phyloP scores from a whole-genome alignment of 495 filamentous ascomycete genomes.

The Trichoderma orchidacearum region DNA sequence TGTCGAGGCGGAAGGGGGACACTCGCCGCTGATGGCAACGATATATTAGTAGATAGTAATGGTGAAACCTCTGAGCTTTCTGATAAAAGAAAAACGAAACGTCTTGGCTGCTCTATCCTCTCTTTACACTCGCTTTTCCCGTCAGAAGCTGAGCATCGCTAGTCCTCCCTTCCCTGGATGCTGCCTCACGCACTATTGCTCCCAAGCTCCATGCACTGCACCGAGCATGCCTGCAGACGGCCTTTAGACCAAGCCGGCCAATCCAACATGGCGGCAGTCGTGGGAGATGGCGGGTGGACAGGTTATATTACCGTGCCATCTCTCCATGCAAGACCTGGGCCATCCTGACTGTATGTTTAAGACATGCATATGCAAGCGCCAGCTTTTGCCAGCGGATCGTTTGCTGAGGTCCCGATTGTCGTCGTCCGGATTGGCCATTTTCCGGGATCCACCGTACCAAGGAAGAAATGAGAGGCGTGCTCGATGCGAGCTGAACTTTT shows the following conservation, averaged over 20 bases:
- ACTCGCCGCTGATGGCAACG: too few relatives aligned
- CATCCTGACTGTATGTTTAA: neutral
- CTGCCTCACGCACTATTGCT: neutral
- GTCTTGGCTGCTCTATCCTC: neutral
- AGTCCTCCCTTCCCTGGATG: neutral
- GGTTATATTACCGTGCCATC: neutral
- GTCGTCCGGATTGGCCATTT: neutral
- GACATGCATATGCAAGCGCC: neutral
- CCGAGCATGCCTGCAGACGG: neutral
- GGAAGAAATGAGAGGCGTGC: neutral
- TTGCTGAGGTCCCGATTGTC: neutral
- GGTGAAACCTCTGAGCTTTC: too few relatives aligned
- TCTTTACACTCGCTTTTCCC: neutral
- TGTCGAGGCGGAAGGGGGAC: too few relatives aligned
- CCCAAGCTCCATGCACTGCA: neutral
- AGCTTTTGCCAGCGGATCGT: neutral
- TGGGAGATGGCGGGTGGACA: neutral
- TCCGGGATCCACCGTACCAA: neutral
- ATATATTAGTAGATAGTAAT: too few relatives aligned
- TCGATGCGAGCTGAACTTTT: neutral
- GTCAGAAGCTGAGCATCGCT: neutral
- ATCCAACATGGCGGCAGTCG: neutral
- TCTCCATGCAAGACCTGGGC: neutral
- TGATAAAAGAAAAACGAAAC: too few relatives aligned
- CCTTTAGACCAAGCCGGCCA: neutral